Conservation (phyloP, 2,329 filamentous ascomycete genomes). For the Phialocephala subalpina region DNA sequence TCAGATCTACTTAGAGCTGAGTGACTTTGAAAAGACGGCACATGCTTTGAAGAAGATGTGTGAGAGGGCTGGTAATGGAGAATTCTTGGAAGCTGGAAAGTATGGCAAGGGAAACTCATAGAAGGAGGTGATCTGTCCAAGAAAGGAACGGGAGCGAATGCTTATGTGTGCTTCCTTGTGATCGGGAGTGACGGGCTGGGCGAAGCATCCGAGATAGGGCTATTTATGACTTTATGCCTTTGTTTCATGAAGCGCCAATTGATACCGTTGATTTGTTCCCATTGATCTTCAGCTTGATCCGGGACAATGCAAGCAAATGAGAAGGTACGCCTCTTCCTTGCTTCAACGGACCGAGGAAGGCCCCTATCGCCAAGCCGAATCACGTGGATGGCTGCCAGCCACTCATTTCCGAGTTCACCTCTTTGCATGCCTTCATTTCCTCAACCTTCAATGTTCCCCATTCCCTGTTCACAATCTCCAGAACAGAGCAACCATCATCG, state of each 20-base stretch:
- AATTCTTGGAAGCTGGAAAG: conserved; percentile 30
- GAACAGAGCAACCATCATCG: not conserved
- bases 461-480: not conserved
- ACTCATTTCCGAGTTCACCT: not conserved
- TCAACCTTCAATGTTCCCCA: not conserved
- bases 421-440: not conserved
- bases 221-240: not conserved
- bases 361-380: not conserved
- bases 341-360: too few relatives aligned
- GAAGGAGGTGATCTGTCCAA: not conserved
- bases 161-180: not conserved
- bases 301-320: not conserved
- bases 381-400: not conserved
- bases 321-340: too few relatives aligned
- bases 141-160: not conserved
- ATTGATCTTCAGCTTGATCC: not conserved
- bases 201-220: not conserved
- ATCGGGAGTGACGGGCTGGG: not conserved
- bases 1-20: conserved; percentile 83
- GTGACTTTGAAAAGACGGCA: conserved; percentile 79
- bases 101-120: not conserved
- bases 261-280: not conserved
- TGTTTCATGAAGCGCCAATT: not conserved
- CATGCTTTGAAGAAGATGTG: conserved; percentile 54
- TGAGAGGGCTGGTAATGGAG: conserved; percentile 54